Base-by-base conservation (phyloP, 805 yeast genomes). In the Saccharomycopsis oosterbeekiorum region DNA sequence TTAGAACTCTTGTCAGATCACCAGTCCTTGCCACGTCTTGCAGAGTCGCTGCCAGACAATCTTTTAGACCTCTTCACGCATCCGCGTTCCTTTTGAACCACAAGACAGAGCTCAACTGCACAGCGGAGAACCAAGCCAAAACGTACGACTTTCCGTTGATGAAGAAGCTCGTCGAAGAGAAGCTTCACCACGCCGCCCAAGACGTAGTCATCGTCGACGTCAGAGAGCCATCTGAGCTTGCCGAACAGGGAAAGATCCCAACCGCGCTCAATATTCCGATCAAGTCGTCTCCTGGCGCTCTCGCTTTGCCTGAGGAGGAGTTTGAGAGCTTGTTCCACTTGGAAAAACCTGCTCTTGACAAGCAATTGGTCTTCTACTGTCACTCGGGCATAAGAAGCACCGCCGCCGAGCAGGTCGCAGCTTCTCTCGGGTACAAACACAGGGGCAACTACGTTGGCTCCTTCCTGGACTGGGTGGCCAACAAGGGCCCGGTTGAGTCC, bases 281-380 rank as follows among this genome's bases (percentile, higher is more conserved):
- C 75, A 90, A 90, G 70, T 83, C 94, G 4, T 82, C 92, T 12
- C 98, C 98, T 0, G 96, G 97, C 21, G 98, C 98, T 0, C 78
- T 93, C 63, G 90, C 89, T 57, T 80, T 93, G 57, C 74, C 85
- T 1, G 79, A 80, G 5, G 96, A 88, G 60, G 96, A 89, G 66
- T 93, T 94, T 69, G 80, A 83, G 68, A 88, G 87, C 42, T 78
- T 82, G 56, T 90, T 92, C 75, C 93, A 96, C 14, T 85, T 91
- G 69, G 78, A 78, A 14, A 93, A 93, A 76, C 99, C 99, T 2
- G 67, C 75, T 6, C 73, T 76, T 56, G 84, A 84, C 58, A 82
- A 87, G 70, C 88, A 89, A 66, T 77, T 93, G 70, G 81, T 93
- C 51, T 92, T 93, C 74, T 92, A 92, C 75, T 93, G 99, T 74